Evolutionary conservation across 2,329 filamentous ascomycete species (phyloP), one percentile per base, ranked within the genome.

Genomic region (Fusarium albidum): DNA sequence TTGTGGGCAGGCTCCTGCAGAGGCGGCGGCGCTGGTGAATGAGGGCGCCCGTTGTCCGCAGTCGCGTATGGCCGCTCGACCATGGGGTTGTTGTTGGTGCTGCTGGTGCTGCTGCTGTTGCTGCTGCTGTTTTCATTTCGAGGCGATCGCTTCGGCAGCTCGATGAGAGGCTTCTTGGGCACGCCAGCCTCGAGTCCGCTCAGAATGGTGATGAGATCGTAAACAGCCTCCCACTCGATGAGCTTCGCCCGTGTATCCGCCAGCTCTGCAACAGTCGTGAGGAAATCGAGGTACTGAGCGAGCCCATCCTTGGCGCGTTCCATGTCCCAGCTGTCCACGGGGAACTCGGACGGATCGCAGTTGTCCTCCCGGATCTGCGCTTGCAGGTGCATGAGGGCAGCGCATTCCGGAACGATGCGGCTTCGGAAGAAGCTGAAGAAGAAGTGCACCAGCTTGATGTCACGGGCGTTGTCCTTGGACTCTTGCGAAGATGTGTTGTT

Each of bases 271-370:
- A 96, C 84, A 0, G 95, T 93, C 13, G 90, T 92, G 47, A 97
- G 89, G 70, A 98, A 96, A 65, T 97, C 93, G 2, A 98, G 84
- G 69, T 96, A 96, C 72, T 97, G 93, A 44, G 93, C 92, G 1
- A 98, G 85, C 1, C 94, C 94, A 68, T 98, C 94, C 71, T 96
- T 96, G 52, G 96, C 94, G 12, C 94, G 86, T 71, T 98, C 94
- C 89, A 98, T 96, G 67, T 98, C 94, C 94, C 94, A 98, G 39
- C 92, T 83, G 66, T 98, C 96, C 2, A 97, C 87, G 0, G 94
- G 94, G 66, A 97, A 98, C 67, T 97, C 93, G 57, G 91, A 86
- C 0, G 91, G 87, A 55, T 94, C 84, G 13, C 88, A 86, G 50
- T 87, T 82, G 27, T 88, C 87, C 33, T 88, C 86, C 34, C 91